Conservation (phyloP, 148 eudicot species). For the Camellia japonica region DNA sequence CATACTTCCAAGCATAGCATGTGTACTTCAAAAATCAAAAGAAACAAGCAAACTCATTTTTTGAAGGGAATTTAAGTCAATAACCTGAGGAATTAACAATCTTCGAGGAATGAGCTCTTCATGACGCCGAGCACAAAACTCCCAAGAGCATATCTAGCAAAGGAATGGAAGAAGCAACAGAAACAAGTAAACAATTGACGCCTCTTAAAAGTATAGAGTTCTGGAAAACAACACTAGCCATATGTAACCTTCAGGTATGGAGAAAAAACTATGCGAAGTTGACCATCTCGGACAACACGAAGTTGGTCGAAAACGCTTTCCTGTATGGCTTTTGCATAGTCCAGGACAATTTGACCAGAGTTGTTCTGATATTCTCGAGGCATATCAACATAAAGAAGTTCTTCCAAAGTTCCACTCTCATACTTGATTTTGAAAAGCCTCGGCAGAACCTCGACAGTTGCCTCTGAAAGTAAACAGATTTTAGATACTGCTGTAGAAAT, state of each 20-base stretch:
- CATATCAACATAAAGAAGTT: conserved; percentile 86
- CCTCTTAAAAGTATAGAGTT: conserved; percentile 4
- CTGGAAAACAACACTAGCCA: background rate
- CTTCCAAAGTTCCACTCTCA: conserved; percentile 92
- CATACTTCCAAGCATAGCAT: background rate
- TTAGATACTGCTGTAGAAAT: background rate
- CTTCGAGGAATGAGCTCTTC: conserved; percentile 94
- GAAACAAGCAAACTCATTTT: background rate
- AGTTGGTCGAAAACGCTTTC: conserved; percentile 89
- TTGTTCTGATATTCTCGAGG: conserved; percentile 77
- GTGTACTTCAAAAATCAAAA: background rate
- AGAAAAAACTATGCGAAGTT: conserved; percentile 88
- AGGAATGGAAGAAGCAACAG: background rate
- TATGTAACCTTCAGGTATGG: conserved; percentile 73
- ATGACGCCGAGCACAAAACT: conserved; percentile 93
- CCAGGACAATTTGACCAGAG: conserved; percentile 80
- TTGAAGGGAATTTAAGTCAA: background rate
- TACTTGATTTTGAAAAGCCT: conserved; percentile 86
- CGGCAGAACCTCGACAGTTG: conserved; percentile 86
- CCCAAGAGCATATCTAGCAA: conserved; percentile 97
- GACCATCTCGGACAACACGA: conserved; percentile 96
- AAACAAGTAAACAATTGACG: background rate
- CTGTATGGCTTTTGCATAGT: conserved; percentile 90
- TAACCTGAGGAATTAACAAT: conserved; percentile 72
- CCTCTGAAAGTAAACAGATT: conserved; percentile 50